These are phyloP conservation scores for Margaritispora aquatica DNA, from an alignment of 495 filamentous ascomycete species.

Conservation along the genomic window DNA sequence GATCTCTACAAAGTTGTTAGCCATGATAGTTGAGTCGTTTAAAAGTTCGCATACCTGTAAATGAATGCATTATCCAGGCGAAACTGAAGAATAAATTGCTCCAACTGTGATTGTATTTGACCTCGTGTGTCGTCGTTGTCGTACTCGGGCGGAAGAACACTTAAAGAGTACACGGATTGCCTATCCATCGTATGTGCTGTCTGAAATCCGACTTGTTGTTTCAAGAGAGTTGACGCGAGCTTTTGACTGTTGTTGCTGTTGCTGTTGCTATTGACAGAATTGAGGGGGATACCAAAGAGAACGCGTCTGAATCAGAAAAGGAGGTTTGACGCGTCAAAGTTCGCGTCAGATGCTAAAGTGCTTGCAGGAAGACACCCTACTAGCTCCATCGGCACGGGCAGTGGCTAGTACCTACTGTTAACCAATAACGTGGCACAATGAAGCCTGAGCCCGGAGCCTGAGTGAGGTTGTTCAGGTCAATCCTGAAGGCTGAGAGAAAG, in stretches of 20 bases:
- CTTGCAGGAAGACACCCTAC: conserved; percentile 21
- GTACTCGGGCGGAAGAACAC: conserved; percentile 64
- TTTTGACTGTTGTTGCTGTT: not conserved
- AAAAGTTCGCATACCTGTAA: conserved; percentile 60
- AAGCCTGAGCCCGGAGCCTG: not conserved
- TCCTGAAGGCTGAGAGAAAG: not conserved
- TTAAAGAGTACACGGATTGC: conserved; percentile 76
- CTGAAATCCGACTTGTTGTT: too few species aligned
- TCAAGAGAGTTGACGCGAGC: not conserved
- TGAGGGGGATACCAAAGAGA: not conserved
- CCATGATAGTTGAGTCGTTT: not conserved
- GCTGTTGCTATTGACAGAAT: not conserved
- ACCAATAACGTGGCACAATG: not conserved
- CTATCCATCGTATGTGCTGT: conserved; percentile 61
- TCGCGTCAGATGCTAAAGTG: conserved; percentile 30
- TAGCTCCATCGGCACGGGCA: not conserved
- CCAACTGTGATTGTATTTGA: conserved; percentile 55
- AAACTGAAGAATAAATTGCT: conserved; percentile 90
- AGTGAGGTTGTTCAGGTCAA: not conserved
- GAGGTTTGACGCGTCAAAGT: not conserved
- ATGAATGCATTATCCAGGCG: conserved; percentile 93
- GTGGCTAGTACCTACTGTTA: not conserved
- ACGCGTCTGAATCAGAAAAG: not conserved
- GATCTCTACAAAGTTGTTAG: conserved; percentile 60
- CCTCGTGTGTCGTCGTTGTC: conserved; percentile 47